These are phyloP conservation scores for Penicillium fuscoglaucum DNA, from an alignment of 2,329 filamentous ascomycete species.

Conservation along the genomic window DNA sequence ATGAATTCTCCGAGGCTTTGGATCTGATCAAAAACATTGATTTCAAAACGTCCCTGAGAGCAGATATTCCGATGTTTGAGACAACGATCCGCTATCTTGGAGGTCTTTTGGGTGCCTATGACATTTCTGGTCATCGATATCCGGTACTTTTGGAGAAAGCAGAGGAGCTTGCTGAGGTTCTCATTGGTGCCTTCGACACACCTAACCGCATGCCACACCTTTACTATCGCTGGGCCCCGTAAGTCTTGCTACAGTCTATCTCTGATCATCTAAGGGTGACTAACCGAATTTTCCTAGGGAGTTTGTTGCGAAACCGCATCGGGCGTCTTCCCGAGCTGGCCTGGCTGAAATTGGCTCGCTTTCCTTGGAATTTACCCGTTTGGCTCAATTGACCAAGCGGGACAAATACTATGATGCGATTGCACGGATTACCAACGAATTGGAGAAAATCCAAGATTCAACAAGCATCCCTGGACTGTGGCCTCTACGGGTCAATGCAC, in stretches of 20 bases:
- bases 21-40: conserved; percentile 71
- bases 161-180: conserved; percentile 72
- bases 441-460: conserved; percentile 71
- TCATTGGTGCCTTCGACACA: conserved; percentile 84
- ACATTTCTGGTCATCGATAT: conserved; percentile 73
- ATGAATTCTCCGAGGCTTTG: conserved; percentile 78
- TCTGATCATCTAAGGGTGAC: conserved; percentile 1
- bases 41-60: conserved; percentile 69
- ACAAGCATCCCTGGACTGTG: conserved; percentile 77
- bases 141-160: conserved; percentile 73
- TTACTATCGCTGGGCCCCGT: conserved; percentile 76
- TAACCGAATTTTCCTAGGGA: conserved; percentile 32
- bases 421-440: conserved; percentile 77
- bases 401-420: conserved; percentile 87
- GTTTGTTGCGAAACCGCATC: conserved; percentile 62
- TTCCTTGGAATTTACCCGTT: conserved; percentile 82
- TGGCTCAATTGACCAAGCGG: conserved; percentile 80
- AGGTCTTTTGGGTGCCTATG: conserved; percentile 80
- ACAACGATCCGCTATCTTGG: conserved; percentile 90
- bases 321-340: conserved; percentile 58
- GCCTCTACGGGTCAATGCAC: conserved; percentile 73
- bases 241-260: conserved; percentile 25
- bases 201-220: conserved; percentile 89
- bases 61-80: conserved; percentile 85
- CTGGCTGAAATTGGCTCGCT: conserved; percentile 74